Percentiles rank a stretch among this genome's conserved stretches.
phyloP scores from a whole-genome alignment of 495 filamentous ascomycete genomes.

The Podospora pseudoanserina region DNA sequence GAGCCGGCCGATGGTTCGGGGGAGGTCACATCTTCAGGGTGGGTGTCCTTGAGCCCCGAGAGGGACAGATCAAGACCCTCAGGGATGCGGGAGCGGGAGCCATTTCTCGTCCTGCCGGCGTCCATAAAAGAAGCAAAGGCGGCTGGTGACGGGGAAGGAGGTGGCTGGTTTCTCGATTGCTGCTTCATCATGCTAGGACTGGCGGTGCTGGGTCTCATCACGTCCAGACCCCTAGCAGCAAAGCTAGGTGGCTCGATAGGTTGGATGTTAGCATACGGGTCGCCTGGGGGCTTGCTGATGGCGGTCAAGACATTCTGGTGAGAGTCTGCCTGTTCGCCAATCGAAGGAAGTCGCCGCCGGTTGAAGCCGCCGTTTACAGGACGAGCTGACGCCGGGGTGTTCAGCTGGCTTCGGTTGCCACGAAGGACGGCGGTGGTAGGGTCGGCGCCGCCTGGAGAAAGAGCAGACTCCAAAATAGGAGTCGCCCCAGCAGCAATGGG shows the following conservation, averaged over 20 bases:
- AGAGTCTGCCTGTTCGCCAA: conserved; percentile 60
- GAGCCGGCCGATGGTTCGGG: conserved; percentile 47
- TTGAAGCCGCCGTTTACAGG: conserved; percentile 62
- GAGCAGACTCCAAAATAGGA: conserved; percentile 87
- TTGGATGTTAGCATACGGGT: conserved; percentile 25
- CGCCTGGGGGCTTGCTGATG: conserved; percentile 15
- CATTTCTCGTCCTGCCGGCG: conserved; percentile 55
- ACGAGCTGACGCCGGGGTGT: conserved; percentile 68
- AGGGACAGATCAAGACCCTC: conserved; percentile 74
- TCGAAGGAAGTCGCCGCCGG: conserved; percentile 72
- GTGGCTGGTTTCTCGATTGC: conserved; percentile 35
- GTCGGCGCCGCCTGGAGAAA: conserved; percentile 65
- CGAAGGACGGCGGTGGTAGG: conserved; percentile 65
- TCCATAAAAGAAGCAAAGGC: conserved; percentile 51
- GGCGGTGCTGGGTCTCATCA: conserved; percentile 43
- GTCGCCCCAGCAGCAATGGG: conserved; percentile 77
- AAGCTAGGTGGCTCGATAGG: conserved; percentile 16
- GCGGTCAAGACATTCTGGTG: conserved; percentile 35
- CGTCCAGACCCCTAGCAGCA: conserved; percentile 21
- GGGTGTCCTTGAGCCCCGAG: conserved; percentile 53
- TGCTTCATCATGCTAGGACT: conserved; percentile 49
- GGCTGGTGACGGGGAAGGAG: conserved; percentile 50
- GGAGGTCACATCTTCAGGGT: conserved; percentile 50
- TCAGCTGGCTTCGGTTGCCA: conserved; percentile 52
- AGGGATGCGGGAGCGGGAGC: conserved; percentile 76